A percentile compares a stretch with the other conserved stretches of the same genome.
phyloP scores from a whole-genome alignment of 2,329 filamentous ascomycete species.

The Colletotrichum lentis region DNA sequence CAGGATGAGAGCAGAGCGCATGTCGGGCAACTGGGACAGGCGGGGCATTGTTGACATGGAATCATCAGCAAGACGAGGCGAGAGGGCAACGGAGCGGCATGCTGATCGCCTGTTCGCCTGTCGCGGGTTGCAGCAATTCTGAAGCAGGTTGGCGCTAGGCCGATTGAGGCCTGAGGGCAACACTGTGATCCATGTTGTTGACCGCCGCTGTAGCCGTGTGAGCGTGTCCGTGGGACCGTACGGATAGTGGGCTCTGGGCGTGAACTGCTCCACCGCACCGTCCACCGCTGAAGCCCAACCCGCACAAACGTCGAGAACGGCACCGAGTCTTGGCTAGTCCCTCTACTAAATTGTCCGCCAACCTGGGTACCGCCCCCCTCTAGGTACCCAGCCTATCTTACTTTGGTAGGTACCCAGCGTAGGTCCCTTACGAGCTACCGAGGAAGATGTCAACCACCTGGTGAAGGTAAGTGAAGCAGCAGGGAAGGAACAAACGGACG shows the following conservation, averaged over 20 bases:
- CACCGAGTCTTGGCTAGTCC: constrained; percentile 16
- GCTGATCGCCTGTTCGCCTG: constrained; percentile 12
- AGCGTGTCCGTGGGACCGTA: not conserved
- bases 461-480: constrained; percentile 19
- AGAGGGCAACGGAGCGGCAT: not conserved
- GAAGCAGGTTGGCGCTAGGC: constrained; percentile 16
- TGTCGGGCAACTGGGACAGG: constrained; percentile 20
- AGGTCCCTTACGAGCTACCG: too few relatives aligned
- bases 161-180: constrained; percentile 23
- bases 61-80: constrained; percentile 3
- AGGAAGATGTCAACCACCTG: constrained; percentile 14
- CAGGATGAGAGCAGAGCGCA: constrained; percentile 25
- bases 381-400: too few relatives aligned
- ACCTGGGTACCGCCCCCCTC: not conserved
- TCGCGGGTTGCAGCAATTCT: constrained; percentile 27
- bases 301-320: not conserved
- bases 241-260: constrained; percentile 3
- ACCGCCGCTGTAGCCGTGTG: constrained; percentile 1
- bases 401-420: too few relatives aligned
- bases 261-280: not conserved
- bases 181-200: constrained; percentile 28
- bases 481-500: constrained; percentile 12
- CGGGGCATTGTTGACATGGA: constrained; percentile 10
- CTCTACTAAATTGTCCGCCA: constrained; percentile 25
- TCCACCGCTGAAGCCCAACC: constrained; percentile 6